Conservation (phyloP, 768 basidiomycete genomes). For the Lentinus brumalis region DNA sequence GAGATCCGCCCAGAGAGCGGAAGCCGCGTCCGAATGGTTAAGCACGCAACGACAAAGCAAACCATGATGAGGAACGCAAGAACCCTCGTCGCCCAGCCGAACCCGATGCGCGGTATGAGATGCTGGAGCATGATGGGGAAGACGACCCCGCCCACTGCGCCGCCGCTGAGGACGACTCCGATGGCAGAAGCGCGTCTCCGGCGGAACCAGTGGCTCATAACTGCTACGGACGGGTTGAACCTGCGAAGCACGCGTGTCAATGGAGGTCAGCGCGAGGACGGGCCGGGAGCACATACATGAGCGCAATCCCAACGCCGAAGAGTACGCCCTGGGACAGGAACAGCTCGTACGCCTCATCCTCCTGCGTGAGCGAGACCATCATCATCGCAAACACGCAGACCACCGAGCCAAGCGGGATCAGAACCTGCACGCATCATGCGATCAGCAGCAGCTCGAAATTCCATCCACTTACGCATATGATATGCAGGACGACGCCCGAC, state of each 20-base stretch:
- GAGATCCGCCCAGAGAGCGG: conserved; percentile 28
- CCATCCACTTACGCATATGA: too few species aligned
- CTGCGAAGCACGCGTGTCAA: conserved; percentile 6
- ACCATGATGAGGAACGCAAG: conserved; percentile 32
- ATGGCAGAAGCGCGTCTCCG: conserved; percentile 38
- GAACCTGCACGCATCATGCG: conserved; percentile 10
- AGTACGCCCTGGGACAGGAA: conserved; percentile 35
- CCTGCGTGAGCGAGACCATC: conserved; percentile 31
- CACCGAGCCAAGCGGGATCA: conserved; percentile 26
- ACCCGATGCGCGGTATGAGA: conserved; percentile 33
- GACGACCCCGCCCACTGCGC: conserved; percentile 50
- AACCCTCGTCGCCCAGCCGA: conserved; percentile 34
- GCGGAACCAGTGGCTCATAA: conserved; percentile 40
- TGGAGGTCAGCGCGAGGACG: too few species aligned
- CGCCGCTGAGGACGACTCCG: conserved; percentile 39
- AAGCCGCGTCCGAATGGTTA: conserved; percentile 31
- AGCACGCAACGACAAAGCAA: conserved; percentile 26
- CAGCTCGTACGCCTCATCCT: conserved; percentile 31
- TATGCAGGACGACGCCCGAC: too few species aligned
- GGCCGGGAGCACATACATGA: conserved; percentile 20
- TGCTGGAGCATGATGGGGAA: conserved; percentile 57
- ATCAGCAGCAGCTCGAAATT: too few species aligned
- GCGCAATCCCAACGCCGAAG: conserved; percentile 32
- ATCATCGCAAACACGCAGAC: conserved; percentile 28
- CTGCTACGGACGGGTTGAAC: conserved; percentile 36